Percentiles rank a stretch among this genome's conserved stretches.
Conservation (phyloP, 306 rosid genomes). For the Alnus glutinosa region DNA sequence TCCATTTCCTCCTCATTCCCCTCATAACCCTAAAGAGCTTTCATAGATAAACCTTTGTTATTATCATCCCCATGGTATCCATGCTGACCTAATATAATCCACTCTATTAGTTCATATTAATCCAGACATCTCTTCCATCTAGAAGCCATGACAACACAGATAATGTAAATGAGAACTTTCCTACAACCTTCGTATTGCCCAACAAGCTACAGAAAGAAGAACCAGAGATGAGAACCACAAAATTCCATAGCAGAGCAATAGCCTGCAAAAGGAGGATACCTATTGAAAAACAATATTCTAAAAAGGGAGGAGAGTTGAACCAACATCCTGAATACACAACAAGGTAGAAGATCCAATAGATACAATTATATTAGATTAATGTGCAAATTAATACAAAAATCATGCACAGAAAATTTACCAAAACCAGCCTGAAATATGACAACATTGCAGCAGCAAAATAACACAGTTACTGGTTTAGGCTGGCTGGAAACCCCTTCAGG, state of each 20-base stretch:
- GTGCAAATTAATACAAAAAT: conserved; percentile 37
- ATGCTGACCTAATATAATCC: too few relatives aligned
- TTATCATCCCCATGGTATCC: too few relatives aligned
- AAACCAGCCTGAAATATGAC: not conserved
- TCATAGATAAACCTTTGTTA: too few relatives aligned
- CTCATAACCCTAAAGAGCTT: too few relatives aligned
- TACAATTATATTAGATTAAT: conserved; percentile 33
- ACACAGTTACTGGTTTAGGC: not conserved
- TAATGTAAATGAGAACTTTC: too few relatives aligned
- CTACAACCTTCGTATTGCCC: too few relatives aligned
- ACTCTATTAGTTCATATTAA: too few relatives aligned
- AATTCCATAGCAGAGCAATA: not conserved
- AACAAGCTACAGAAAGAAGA: too few relatives aligned
- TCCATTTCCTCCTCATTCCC: too few relatives aligned
- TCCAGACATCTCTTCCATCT: too few relatives aligned
- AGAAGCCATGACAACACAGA: too few relatives aligned
- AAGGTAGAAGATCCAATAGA: not conserved
- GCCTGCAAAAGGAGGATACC: conserved; percentile 5
- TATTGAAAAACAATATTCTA: not conserved
- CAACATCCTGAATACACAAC: conserved; percentile 3
- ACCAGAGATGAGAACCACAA: not conserved
- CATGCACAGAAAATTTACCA: conserved; percentile 26
- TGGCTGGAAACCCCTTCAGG: too few relatives aligned
- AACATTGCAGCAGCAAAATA: conserved; percentile 14
- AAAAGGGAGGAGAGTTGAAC: not conserved